Conservation (phyloP, 371 early-diverging fungal genomes). For the Chytridium lagenaria region DNA sequence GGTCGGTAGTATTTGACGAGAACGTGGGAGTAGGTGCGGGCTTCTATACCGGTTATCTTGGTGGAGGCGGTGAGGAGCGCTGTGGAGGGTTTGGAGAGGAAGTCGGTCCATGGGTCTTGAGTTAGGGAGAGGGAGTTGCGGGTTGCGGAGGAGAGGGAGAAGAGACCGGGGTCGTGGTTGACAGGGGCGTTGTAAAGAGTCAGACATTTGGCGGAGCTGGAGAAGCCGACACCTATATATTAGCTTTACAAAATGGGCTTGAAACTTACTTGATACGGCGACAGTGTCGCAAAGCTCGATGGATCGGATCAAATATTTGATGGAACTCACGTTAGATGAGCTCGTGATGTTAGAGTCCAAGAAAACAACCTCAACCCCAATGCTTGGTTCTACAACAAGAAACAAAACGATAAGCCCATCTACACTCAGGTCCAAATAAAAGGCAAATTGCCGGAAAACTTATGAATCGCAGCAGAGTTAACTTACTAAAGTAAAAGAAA, state of each 20-base stretch:
- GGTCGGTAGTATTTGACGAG: not conserved
- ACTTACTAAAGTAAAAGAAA: not conserved
- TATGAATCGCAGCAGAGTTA: not conserved
- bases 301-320: not conserved
- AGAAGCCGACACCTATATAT: not conserved
- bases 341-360: not conserved
- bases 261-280: conserved; percentile 8
- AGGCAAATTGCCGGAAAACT: not conserved
- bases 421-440: too few species aligned
- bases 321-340: not conserved
- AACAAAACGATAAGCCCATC: not conserved
- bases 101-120: not conserved
- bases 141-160: not conserved
- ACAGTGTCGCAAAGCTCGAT: not conserved
- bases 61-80: not conserved
- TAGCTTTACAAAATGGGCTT: not conserved
- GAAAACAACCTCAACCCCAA: not conserved
- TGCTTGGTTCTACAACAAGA: not conserved
- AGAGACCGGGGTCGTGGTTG: not conserved
- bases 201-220: not conserved
- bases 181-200: not conserved
- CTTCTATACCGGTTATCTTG: not conserved
- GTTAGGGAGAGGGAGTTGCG: not conserved
- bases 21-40: not conserved
- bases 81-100: not conserved